A percentile compares a stretch with the other conserved stretches of the same genome.
phyloP scores from a whole-genome alignment of 805 yeast species.

The Blastobotrys robertii region DNA sequence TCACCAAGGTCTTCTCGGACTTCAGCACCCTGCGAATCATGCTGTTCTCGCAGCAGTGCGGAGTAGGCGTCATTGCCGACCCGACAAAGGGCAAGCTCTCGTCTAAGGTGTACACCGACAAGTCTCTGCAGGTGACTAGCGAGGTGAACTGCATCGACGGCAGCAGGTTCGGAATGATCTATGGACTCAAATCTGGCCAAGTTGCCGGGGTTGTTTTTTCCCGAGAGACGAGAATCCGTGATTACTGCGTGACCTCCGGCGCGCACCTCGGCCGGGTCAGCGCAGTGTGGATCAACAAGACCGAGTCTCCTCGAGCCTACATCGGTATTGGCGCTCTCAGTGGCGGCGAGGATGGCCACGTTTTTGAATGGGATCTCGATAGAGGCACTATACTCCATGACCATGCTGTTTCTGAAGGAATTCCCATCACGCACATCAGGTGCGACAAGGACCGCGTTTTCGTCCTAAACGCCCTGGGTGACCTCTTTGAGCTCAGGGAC shows the following conservation, averaged over 20 bases:
- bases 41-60: slow-evolving; percentile 17
- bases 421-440: slow-evolving; percentile 7
- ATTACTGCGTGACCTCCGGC: slow-evolving; percentile 14
- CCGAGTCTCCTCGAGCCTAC: slow-evolving; percentile 10
- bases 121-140: slow-evolving; percentile 7
- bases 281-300: slow-evolving; percentile 20
- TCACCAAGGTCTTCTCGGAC: slow-evolving; percentile 18
- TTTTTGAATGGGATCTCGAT: slow-evolving; percentile 14
- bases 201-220: slow-evolving; percentile 17
- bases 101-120: slow-evolving; percentile 16
- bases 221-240: slow-evolving; percentile 20
- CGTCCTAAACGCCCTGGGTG: slow-evolving; percentile 7
- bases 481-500: not conserved
- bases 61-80: slow-evolving; percentile 22
- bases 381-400: slow-evolving; percentile 4
- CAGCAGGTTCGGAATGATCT: slow-evolving; percentile 24
- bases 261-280: slow-evolving; percentile 18
- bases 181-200: slow-evolving; percentile 20
- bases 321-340: slow-evolving; percentile 12
- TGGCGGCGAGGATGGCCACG: slow-evolving; percentile 15
- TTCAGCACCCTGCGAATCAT: slow-evolving; percentile 17
- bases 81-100: slow-evolving; percentile 24
- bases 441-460: slow-evolving; percentile 9
- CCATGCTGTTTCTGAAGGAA: slow-evolving; percentile 4
- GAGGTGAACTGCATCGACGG: slow-evolving; percentile 18